Base-by-base conservation (phyloP, 495 filamentous ascomycete species). In the Hapsidospora chrysogenum region DNA sequence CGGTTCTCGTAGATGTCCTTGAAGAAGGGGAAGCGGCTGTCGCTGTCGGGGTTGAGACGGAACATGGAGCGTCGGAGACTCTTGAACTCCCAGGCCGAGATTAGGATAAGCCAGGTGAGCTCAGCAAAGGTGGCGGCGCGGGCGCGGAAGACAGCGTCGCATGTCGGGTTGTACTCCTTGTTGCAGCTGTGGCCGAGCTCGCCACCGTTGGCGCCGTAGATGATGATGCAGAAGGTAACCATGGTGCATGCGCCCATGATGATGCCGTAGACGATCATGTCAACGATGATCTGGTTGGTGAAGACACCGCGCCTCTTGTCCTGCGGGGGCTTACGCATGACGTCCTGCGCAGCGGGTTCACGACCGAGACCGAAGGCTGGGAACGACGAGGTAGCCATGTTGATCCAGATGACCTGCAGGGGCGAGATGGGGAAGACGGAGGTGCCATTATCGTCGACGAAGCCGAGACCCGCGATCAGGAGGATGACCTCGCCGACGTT, bases 351-450 rank as follows among this genome's bases (percentile, higher is more conserved):
- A 3, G 78, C 76, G 27, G 68, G 60, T 50, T 84, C 80, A 8
- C 77, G 69, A 4, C 80, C 76, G 4, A 85, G 69, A 4, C 80
- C 80, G 41, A 85, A 73, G 31, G 78, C 80, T 0, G 79, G 72
- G 49, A 84, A 73, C 2, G 72, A 76, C 13, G 76, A 82, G 1
- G 80, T 85, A 20, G 82, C 52, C 58, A 85, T 74, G 52, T 81
- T 85, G 42, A 81, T 74, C 78, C 78, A 84, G 21, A 85, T 56
- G 37, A 84, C 80, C 36, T 83, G 70, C 4, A 85, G 60, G 15
- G 80, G 79, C 3, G 76, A 71, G 28, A 85, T 61, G 10, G 80
- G 80, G 46, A 83, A 85, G 3, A 84, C 76, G 2, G 79, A 84
- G 27, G 72, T 58, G 2, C 63, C 66, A 0, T 58, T 52, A 0